Evolutionary conservation across 148 eudicot species (phyloP).

Genomic region (Rhododendron ferrugineum): DNA sequence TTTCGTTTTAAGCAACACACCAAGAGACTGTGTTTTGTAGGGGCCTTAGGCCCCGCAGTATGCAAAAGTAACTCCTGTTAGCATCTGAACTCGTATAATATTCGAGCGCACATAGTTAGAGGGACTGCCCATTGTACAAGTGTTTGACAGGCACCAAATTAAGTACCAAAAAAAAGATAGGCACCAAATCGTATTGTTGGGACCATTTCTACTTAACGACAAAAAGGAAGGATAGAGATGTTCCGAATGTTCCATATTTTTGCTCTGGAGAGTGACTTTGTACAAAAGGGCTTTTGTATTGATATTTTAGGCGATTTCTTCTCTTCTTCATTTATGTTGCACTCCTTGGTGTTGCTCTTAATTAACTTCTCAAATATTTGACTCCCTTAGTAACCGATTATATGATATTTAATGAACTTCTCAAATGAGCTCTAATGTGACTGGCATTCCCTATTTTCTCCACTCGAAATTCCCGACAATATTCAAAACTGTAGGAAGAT

Average conservation of each 20-base stretch:
- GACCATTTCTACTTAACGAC: not conserved
- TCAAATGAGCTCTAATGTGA: not conserved
- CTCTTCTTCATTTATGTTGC: not conserved
- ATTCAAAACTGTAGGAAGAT: not conserved
- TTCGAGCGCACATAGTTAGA: not conserved
- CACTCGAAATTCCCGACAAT: not conserved
- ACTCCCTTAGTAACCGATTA: not conserved
- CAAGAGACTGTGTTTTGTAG: not conserved
- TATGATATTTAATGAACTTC: not conserved
- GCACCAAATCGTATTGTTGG: not conserved
- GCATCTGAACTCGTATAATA: not conserved
- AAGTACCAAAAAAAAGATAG: not conserved
- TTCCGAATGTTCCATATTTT: not conserved
- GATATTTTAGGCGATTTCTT: not conserved
- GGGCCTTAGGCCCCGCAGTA: too few species aligned
- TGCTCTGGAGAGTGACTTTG: not conserved
- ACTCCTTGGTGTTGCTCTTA: not conserved
- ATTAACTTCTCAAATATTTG: not conserved
- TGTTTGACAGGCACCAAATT: not conserved
- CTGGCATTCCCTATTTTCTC: not conserved
- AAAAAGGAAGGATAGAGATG: not conserved
- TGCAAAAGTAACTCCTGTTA: not conserved
- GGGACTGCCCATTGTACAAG: not conserved
- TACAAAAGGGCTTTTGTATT: not conserved
- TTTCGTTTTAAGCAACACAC: not conserved